A percentile compares a stretch with the other conserved stretches of the same genome.
Conservation (phyloP, 2,329 filamentous ascomycete species). For the Aspergillus sp. region DNA sequence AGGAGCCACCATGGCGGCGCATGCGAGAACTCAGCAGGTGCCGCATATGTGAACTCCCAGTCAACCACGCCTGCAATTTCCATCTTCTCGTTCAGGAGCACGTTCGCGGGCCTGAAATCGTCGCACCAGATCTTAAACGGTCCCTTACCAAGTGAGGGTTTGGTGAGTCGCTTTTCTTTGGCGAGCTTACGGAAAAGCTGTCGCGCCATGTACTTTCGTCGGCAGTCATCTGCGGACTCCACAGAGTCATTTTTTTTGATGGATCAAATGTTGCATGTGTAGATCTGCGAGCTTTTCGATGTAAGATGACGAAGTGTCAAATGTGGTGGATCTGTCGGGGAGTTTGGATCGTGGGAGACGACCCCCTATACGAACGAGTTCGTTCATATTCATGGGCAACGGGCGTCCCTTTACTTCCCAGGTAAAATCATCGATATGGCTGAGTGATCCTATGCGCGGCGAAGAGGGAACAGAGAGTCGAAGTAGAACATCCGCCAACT, state of each 20-base stretch:
- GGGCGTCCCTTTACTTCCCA: no score
- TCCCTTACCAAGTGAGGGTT: slow-evolving; percentile 22
- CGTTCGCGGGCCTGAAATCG: slow-evolving; percentile 20
- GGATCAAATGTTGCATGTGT: slow-evolving; percentile 38
- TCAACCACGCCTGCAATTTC: slow-evolving; percentile 20
- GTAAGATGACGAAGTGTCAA: slow-evolving; percentile 38
- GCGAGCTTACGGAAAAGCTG: slow-evolving; percentile 22
- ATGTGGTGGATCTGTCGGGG: slow-evolving; percentile 13
- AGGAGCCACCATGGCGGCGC: slow-evolving; percentile 26
- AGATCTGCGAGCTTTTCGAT: slow-evolving; percentile 41
- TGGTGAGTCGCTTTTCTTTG: slow-evolving; percentile 7
- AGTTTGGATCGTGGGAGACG: no score
- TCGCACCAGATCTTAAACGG: slow-evolving; percentile 26
- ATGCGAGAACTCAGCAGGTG: slow-evolving; percentile 21
- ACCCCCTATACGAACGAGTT: no score
- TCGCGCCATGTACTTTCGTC: slow-evolving; percentile 22
- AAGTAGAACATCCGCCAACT: slow-evolving; percentile 9
- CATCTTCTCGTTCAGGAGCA: slow-evolving; percentile 11
- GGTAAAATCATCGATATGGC: no score
- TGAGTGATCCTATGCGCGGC: background rate
- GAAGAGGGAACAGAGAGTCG: slow-evolving; percentile 7
- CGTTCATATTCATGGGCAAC: no score
- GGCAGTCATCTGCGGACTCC: slow-evolving; percentile 14
- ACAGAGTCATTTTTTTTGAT: slow-evolving; percentile 40
- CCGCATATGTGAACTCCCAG: slow-evolving; percentile 27